Evolutionary conservation across 257 asterid genomes (phyloP).

Genomic region (Solanum etuberosum): DNA sequence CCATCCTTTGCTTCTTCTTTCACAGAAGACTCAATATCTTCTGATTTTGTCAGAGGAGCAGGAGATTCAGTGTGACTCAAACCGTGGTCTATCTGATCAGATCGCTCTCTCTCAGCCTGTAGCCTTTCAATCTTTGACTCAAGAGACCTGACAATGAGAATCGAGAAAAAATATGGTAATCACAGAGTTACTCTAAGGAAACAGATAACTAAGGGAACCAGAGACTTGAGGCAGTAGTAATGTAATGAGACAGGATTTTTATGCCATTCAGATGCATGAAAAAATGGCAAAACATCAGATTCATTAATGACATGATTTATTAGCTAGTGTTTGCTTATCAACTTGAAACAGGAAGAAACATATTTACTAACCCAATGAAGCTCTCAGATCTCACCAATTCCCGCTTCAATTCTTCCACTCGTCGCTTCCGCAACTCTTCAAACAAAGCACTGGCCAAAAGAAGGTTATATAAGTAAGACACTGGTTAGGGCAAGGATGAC

Average conservation of each 20-base stretch:
- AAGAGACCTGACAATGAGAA: conserved; percentile 43
- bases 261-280: neutral
- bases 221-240: neutral
- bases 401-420: conserved; percentile 69
- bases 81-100: conserved; percentile 21
- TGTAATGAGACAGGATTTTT: neutral
- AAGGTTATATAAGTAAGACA: neutral
- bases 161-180: neutral
- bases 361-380: conserved; percentile 64
- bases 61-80: conserved; percentile 39
- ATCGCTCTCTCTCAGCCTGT: conserved; percentile 34
- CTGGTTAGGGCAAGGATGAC: neutral
- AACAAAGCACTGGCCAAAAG: conserved; percentile 56
- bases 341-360: neutral
- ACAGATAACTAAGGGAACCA: neutral
- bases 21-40: conserved; percentile 32
- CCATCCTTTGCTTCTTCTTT: conserved; percentile 57
- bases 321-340: neutral
- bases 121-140: conserved; percentile 52
- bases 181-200: neutral
- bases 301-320: neutral
- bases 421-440: conserved; percentile 67
- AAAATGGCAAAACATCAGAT: neutral
- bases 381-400: conserved; percentile 66
- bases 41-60: conserved; percentile 33